Percentiles rank a stretch among this genome's conserved stretches.
phyloP scores from a whole-genome alignment of 1,139 yeast genomes.

The Fermentozyma sake region DNA sequence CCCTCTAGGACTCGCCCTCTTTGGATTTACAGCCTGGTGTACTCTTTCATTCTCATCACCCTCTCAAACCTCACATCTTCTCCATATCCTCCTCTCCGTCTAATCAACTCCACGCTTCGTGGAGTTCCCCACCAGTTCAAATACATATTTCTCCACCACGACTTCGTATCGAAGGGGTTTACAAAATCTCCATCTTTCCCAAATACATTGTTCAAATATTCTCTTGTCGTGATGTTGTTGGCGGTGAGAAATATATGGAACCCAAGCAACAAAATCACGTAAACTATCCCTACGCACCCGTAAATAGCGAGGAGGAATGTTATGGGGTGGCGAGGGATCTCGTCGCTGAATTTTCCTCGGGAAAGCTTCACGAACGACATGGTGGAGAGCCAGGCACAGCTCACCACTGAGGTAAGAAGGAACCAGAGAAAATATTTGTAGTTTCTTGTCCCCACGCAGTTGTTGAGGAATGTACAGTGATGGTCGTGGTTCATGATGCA shows the following conservation, averaged over 20 bases:
- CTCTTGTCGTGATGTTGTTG: constrained; percentile 68
- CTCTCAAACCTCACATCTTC: constrained; percentile 40
- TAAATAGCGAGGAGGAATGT: constrained; percentile 47
- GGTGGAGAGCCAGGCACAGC: constrained; percentile 19
- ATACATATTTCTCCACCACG: constrained; percentile 35
- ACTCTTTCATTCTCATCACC: too few species aligned
- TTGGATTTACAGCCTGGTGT: too few species aligned
- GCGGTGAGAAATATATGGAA: constrained; percentile 53
- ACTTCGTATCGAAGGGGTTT: constrained; percentile 42
- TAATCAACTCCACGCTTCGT: constrained; percentile 39
- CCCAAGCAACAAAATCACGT: constrained; percentile 50
- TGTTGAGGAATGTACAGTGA: constrained; percentile 36
- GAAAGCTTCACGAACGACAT: constrained; percentile 27
- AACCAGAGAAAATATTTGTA: constrained; percentile 41
- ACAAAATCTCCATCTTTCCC: constrained; percentile 19
- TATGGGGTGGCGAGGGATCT: constrained; percentile 27
- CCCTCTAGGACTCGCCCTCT: too few species aligned
- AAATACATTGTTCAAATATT: constrained; percentile 45
- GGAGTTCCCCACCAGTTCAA: constrained; percentile 48
- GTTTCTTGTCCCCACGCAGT: constrained; percentile 36
- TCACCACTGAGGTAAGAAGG: constrained; percentile 19
- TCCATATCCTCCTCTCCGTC: constrained; percentile 30
- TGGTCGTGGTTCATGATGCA: constrained; percentile 45
- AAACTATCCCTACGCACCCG: constrained; percentile 38
- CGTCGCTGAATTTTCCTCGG: constrained; percentile 13